Conservation (phyloP, 495 filamentous ascomycete genomes). For the Hypoxylon intermedium region DNA sequence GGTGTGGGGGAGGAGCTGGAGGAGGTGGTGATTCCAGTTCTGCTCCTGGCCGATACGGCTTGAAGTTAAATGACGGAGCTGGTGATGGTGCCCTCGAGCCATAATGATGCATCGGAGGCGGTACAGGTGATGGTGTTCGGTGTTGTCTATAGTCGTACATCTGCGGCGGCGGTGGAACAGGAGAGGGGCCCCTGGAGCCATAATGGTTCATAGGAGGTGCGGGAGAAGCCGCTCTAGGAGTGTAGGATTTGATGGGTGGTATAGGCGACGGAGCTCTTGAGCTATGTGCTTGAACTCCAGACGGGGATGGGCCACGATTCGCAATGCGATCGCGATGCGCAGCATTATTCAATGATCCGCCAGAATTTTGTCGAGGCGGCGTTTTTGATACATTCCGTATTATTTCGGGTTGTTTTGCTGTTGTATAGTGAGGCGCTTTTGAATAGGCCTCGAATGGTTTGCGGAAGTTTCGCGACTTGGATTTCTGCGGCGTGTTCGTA, state of each 20-base stretch:
- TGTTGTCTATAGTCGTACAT: constrained; percentile 36
- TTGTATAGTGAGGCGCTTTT: constrained; percentile 62
- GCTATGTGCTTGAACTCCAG: constrained; percentile 41
- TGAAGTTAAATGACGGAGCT: constrained; percentile 49
- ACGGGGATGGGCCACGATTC: constrained; percentile 34
- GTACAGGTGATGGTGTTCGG: constrained; percentile 44
- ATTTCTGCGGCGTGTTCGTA: constrained; percentile 60
- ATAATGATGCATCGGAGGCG: constrained; percentile 43
- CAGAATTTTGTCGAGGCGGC: constrained; percentile 47
- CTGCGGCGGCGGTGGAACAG: constrained; percentile 38
- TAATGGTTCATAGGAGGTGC: constrained; percentile 36
- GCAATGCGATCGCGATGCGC: constrained; percentile 30
- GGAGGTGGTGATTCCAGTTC: constrained; percentile 56
- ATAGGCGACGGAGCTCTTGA: constrained; percentile 45
- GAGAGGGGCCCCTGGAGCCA: constrained; percentile 35
- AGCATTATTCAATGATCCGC: constrained; percentile 40
- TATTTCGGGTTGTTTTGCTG: constrained; percentile 58
- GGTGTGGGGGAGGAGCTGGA: constrained; percentile 62
- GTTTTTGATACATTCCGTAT: constrained; percentile 44
- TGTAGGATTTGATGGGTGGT: constrained; percentile 29
- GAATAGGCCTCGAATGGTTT: constrained; percentile 75
- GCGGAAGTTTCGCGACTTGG: constrained; percentile 65
- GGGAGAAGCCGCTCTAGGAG: constrained; percentile 48
- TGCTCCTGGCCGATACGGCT: constrained; percentile 50
- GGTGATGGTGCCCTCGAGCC: constrained; percentile 47